These are phyloP conservation scores for Xylaria castorea DNA, from an alignment of 495 filamentous ascomycete species.

Conservation along the genomic window DNA sequence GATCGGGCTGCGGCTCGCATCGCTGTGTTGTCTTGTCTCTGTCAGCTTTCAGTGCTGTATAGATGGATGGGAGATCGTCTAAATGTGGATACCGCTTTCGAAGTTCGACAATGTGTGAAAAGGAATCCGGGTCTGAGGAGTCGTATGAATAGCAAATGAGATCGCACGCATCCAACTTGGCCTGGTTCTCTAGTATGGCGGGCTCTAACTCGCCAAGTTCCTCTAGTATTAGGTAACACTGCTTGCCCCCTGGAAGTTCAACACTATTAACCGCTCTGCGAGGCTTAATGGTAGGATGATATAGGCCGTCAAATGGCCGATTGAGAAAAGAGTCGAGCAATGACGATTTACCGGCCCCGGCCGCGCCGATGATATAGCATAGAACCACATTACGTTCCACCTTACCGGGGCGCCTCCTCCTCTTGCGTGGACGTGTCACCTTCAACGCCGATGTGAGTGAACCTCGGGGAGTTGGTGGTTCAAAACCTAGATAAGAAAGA, in stretches of 20 bases:
- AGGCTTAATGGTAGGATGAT: slow-evolving; percentile 93
- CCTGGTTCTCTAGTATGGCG: slow-evolving; percentile 89
- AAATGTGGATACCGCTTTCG: slow-evolving; percentile 79
- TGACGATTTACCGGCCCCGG: slow-evolving; percentile 84
- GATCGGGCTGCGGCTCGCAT: slow-evolving; percentile 88
- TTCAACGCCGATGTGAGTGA: slow-evolving; percentile 84
- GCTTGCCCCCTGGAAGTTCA: slow-evolving; percentile 92
- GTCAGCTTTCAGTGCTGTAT: slow-evolving; percentile 92
- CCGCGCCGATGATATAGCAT: slow-evolving; percentile 88
- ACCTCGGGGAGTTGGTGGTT: slow-evolving; percentile 65
- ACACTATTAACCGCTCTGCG: slow-evolving; percentile 94
- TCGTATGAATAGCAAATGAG: slow-evolving; percentile 96
- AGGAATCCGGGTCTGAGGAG: slow-evolving; percentile 93
- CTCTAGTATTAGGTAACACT: slow-evolving; percentile 94
- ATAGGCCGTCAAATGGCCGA: slow-evolving; percentile 82
- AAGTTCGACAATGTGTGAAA: slow-evolving; percentile 85
- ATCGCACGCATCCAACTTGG: slow-evolving; percentile 91
- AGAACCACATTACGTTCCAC: slow-evolving; percentile 96
- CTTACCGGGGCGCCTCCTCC: slow-evolving; percentile 76
- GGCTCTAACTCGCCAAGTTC: slow-evolving; percentile 96
- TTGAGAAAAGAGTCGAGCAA: slow-evolving; percentile 91
- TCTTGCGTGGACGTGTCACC: slow-evolving; percentile 87
- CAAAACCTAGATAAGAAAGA: slow-evolving; percentile 93
- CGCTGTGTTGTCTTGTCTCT: slow-evolving; percentile 92
- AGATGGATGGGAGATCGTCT: slow-evolving; percentile 86